A percentile compares a stretch with the other conserved stretches of the same genome.
phyloP scores from a whole-genome alignment of 2,329 filamentous ascomycete genomes.

The Cladophialophora psammophila region DNA sequence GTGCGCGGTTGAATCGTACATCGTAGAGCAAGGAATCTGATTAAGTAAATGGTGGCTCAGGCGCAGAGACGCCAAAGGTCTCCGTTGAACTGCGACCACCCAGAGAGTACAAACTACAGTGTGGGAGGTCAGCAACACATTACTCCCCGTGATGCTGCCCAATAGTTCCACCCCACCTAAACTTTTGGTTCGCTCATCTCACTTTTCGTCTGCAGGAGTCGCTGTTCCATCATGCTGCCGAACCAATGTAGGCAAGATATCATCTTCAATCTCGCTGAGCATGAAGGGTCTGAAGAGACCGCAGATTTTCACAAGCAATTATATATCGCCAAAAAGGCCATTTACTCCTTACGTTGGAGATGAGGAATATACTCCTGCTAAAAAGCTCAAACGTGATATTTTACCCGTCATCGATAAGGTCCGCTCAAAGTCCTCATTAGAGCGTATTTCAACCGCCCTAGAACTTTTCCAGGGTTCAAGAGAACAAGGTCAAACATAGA shows the following conservation, averaged over 20 bases:
- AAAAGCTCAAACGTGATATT: neutral
- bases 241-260: neutral
- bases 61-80: too few species aligned
- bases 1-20: too few species aligned
- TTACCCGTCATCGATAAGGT: constrained; percentile 6
- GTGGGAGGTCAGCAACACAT: too few species aligned
- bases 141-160: too few species aligned
- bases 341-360: neutral
- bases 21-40: too few species aligned
- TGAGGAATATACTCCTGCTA: neutral
- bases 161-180: too few species aligned
- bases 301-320: neutral
- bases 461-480: too few species aligned
- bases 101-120: too few species aligned
- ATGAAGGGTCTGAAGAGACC: neutral
- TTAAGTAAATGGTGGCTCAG: too few species aligned
- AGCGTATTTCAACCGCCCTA: too few species aligned
- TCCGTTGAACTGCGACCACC: too few species aligned
- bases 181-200: neutral
- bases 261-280: neutral
- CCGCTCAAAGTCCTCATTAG: neutral
- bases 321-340: neutral
- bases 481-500: too few species aligned
- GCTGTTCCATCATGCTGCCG: neutral
- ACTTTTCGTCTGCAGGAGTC: neutral